phyloP scores from a whole-genome alignment of 2,329 filamentous ascomycete genomes.

The Corinectria fuckeliana region DNA sequence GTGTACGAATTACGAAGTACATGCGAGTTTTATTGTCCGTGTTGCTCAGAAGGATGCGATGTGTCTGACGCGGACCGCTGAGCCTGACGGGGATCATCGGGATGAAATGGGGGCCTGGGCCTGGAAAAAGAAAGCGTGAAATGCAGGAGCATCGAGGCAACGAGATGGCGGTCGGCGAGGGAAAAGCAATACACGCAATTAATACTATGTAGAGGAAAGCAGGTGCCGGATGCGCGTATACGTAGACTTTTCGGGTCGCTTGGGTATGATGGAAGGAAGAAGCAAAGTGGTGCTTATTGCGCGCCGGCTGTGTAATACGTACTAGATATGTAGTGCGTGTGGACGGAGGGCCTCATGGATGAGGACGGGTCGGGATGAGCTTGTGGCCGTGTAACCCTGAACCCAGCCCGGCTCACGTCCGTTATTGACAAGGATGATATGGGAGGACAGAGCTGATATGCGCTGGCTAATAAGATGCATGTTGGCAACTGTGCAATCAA shows the following conservation, averaged over 20 bases:
- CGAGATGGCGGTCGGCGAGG: not conserved
- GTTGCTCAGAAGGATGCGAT: not conserved
- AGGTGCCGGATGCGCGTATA: slow-evolving; percentile 11
- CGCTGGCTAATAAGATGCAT: slow-evolving; percentile 5
- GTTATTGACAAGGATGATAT: slow-evolving; percentile 8
- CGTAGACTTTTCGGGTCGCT: not conserved
- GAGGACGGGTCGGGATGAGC: slow-evolving; percentile 12
- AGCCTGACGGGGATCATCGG: not conserved
- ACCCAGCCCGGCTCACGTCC: slow-evolving; percentile 19
- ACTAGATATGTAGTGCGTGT: not conserved
- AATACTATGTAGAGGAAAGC: not conserved
- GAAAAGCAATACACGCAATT: slow-evolving; percentile 19
- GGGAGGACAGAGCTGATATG: slow-evolving; percentile 3
- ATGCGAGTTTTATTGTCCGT: too few species aligned
- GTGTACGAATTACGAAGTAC: not conserved
- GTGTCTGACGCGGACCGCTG: not conserved
- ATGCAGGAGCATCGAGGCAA: not conserved
- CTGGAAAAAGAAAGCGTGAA: slow-evolving; percentile 11
- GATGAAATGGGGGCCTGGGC: slow-evolving; percentile 1
- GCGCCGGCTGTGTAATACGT: not conserved
- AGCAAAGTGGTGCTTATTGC: slow-evolving; percentile 21
- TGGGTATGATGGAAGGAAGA: slow-evolving; percentile 12
- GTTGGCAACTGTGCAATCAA: not conserved
- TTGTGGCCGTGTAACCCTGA: slow-evolving; percentile 22
- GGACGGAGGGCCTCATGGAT: not conserved